Base-by-base conservation (phyloP, 2,329 filamentous ascomycete genomes). In the Cyanodermella asteris region DNA sequence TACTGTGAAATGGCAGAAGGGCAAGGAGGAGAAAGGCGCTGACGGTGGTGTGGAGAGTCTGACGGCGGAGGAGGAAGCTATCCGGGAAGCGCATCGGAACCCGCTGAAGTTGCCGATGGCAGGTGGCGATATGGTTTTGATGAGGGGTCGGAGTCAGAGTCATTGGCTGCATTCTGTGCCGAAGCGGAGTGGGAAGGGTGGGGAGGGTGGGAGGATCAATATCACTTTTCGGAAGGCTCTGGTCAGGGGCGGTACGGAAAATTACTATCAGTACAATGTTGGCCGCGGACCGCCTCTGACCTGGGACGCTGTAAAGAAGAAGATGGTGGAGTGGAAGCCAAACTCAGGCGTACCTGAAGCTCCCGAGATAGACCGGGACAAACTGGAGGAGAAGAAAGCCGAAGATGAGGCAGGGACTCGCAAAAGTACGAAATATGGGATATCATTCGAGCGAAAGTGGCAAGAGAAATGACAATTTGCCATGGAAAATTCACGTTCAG, bases 181-280 rank as follows among this genome's bases (percentile, higher is more conserved):
- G 0, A 82, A 82, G 45, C 51, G 75, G 12, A 69, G 63, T 19
- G 56, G 59, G 42, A 64, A 63, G 22, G 60, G 59, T 16, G 59
- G 59, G 25, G 69, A 72, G 16, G 62, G 66, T 13, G 66, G 66
- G 3, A 53, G 68, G 23, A 70, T 74, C 36, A 84, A 84, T 40
- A 81, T 84, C 33, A 84, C 77, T 0, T 78, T 82, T 40, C 54
- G 76, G 15, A 61, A 59, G 35, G 76, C 72, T 13, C 58, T 78
- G 54, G 56, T 74, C 13, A 72, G 61, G 35, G 72, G 54, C 4
- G 75, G 74, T 2, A 82, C 74, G 15, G 70, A 78, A 38, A 84
- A 84, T 45, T 82, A 84, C 44, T 81, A 84, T 45, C 64, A 68
- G 40, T 84, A 84, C 47, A 84, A 84, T 47, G 72, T 82, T 25